These are phyloP conservation scores for Zoysia japonica DNA, from an alignment of 176 grass and related monocot species.

Conservation along the genomic window DNA sequence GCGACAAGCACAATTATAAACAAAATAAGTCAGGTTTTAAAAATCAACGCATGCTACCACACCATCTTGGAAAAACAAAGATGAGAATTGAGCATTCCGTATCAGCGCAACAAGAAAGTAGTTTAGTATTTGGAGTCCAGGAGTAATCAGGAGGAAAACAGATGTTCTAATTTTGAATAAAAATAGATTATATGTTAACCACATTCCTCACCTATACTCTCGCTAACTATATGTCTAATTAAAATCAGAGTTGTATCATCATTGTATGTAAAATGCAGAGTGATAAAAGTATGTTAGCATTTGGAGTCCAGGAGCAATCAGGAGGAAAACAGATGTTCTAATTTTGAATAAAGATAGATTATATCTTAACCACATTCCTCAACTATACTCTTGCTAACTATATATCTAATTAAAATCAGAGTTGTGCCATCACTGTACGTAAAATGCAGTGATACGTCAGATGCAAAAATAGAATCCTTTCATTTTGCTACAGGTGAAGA, in stretches of 20 bases:
- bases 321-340: no score
- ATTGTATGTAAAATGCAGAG: no score
- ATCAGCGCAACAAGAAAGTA: background rate
- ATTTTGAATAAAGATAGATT: no score
- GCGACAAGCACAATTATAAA: background rate
- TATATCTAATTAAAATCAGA: no score
- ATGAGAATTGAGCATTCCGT: conserved; percentile 13
- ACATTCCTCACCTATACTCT: background rate
- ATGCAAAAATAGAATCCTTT: background rate
- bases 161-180: background rate
- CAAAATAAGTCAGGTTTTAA: background rate
- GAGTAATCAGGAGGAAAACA: background rate
- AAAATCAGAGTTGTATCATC: no score
- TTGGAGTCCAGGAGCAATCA: no score
- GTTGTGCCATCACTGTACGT: background rate
- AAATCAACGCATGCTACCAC: background rate
- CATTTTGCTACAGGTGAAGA: background rate
- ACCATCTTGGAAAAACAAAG: conserved; percentile 13
- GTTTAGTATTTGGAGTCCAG: background rate
- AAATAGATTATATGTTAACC: background rate
- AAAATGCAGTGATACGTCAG: conserved; percentile 1
- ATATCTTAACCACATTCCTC: no score
- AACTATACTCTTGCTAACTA: no score
- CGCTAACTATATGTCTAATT: no score
- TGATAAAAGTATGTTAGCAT: no score